Evolutionary conservation across 176 grass and related monocot genomes (phyloP).

Genomic region (Aegilops sharonensis): DNA sequence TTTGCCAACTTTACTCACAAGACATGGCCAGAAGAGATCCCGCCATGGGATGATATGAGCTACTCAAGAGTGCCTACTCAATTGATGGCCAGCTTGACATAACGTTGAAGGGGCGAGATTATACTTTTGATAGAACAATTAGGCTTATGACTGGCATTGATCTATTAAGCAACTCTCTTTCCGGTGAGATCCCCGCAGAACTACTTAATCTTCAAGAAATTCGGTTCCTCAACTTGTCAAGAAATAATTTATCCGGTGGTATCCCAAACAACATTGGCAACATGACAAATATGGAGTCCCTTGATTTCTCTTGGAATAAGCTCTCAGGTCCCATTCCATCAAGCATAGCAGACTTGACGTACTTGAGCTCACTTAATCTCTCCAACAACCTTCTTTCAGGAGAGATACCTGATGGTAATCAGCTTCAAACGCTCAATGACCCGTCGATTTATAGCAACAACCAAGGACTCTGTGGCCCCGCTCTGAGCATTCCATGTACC

Average conservation of each 20-base stretch:
- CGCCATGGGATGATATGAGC: too few species aligned
- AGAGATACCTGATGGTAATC: background rate
- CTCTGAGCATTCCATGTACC: background rate
- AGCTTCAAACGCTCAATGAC: background rate
- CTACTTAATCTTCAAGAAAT: background rate
- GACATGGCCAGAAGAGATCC: too few species aligned
- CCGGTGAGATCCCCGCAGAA: background rate
- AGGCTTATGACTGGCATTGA: background rate
- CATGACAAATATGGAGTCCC: background rate
- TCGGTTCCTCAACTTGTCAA: background rate
- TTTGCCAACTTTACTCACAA: background rate
- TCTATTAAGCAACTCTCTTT: constrained; percentile 34
- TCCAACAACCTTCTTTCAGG: too few species aligned
- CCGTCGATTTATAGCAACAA: background rate
- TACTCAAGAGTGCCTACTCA: too few species aligned
- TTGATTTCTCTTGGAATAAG: constrained; percentile 25
- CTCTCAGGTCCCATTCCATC: constrained; percentile 22
- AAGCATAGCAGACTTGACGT: background rate
- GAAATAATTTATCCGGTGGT: background rate
- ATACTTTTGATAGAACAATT: background rate
- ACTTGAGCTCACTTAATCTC: too few species aligned
- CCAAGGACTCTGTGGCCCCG: background rate
- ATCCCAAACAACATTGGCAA: constrained; percentile 5
- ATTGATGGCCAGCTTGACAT: background rate
- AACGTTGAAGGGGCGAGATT: background rate